Percentiles rank a stretch among this genome's conserved stretches.
Conservation (phyloP, 805 yeast genomes). For the Candida pini region DNA sequence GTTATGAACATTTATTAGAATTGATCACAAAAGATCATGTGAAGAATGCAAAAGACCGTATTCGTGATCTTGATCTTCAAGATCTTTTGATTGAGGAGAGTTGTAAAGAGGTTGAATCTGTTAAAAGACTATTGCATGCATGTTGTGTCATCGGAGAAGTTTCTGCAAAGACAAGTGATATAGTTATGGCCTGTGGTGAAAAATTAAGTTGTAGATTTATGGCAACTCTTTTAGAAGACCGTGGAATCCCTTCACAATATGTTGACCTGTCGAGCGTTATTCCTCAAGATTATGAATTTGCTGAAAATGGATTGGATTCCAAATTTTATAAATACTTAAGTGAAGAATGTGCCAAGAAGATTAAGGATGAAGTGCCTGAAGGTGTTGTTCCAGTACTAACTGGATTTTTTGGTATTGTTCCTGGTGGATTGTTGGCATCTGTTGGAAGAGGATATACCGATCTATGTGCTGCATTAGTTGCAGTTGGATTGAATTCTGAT, state of each 20-base stretch:
- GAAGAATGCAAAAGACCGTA: constrained; percentile 54
- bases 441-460: constrained; percentile 98
- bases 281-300: constrained; percentile 50
- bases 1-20: constrained; percentile 51
- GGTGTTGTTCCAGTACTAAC: constrained; percentile 81
- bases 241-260: constrained; percentile 71
- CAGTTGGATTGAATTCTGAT: constrained; percentile 88
- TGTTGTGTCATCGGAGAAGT: constrained; percentile 90
- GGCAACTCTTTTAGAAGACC: constrained; percentile 78
- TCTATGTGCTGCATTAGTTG: constrained; percentile 92
- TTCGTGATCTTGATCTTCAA: constrained; percentile 42
- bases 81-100: constrained; percentile 54
- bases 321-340: constrained; percentile 55
- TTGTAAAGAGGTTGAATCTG: constrained; percentile 57
- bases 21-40: constrained; percentile 75
- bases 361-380: constrained; percentile 32
- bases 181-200: constrained; percentile 91
- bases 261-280: constrained; percentile 74
- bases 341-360: constrained; percentile 43
- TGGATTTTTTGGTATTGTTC: constrained; percentile 94
- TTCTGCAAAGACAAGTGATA: constrained; percentile 79
- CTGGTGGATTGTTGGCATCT: constrained; percentile 87
- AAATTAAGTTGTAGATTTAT: constrained; percentile 86
- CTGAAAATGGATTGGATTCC: constrained; percentile 62
- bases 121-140: constrained; percentile 71